A percentile compares a stretch with the other conserved stretches of the same genome.
phyloP scores from a whole-genome alignment of 2,329 filamentous ascomycete species.

The Massarina eburnea region DNA sequence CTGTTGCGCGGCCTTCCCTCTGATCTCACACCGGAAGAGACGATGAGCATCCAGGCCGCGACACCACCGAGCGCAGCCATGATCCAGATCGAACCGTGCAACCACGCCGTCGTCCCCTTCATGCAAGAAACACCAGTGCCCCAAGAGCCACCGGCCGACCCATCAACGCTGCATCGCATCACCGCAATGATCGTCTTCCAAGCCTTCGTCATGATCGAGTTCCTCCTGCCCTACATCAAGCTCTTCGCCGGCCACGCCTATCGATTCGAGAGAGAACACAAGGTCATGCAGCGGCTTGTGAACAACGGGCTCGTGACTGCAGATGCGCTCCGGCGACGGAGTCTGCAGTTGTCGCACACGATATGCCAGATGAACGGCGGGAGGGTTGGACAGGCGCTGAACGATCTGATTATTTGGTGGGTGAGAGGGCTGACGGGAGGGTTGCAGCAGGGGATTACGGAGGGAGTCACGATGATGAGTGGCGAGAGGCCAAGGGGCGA shows the following conservation, averaged over 20 bases:
- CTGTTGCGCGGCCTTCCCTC: conserved; percentile 64
- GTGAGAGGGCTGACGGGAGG: conserved; percentile 66
- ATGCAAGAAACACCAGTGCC: conserved; percentile 9
- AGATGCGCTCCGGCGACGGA: conserved; percentile 55
- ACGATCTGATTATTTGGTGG: conserved; percentile 61
- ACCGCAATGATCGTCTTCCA: conserved; percentile 61
- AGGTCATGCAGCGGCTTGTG: conserved; percentile 62
- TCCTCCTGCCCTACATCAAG: conserved; percentile 64
- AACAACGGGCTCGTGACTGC: conserved; percentile 55
- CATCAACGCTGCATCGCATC: conserved; percentile 60
- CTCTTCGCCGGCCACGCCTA: conserved; percentile 57
- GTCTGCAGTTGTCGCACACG: conserved; percentile 55
- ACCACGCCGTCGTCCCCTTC: conserved; percentile 19
- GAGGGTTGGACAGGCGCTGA: conserved; percentile 61
- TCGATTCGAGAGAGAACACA: conserved; percentile 67
- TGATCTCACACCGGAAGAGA: conserved; percentile 59
- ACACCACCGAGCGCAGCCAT: conserved; percentile 45
- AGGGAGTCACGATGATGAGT: conserved; percentile 55
- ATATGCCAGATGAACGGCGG: conserved; percentile 66
- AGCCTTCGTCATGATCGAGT: conserved; percentile 61
- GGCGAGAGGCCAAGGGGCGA: conserved; percentile 13
- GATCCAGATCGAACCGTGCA: conserved; percentile 11
- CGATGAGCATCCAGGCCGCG: conserved; percentile 53
- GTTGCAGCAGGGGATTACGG: conserved; percentile 63
- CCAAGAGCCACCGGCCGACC: conserved; percentile 17